A percentile compares a stretch with the other conserved stretches of the same genome.
These are phyloP conservation scores for Cucurbita moschata DNA, from an alignment of 306 rosid species.

Conservation along the genomic window DNA sequence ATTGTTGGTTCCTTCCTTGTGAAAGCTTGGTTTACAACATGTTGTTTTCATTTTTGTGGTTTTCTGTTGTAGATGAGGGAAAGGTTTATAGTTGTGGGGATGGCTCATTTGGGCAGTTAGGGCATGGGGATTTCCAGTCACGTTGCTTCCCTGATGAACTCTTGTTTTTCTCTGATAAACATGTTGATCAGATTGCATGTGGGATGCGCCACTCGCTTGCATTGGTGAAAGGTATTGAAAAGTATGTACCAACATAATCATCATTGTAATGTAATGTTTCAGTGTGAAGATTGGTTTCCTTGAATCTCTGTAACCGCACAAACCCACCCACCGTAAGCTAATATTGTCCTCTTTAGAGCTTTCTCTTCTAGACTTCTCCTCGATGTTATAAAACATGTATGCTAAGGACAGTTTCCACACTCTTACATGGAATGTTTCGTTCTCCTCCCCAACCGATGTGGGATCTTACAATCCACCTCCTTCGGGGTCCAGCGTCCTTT, in stretches of 20 bases:
- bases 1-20: background rate
- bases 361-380: no score
- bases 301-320: no score
- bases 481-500: no score
- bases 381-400: no score
- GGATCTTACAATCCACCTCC: no score
- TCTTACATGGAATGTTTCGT: no score
- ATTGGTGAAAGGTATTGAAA: constrained; percentile 46
- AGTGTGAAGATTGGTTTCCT: background rate
- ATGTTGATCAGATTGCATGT: constrained; percentile 51
- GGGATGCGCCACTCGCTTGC: constrained; percentile 94
- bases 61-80: constrained; percentile 35
- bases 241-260: background rate
- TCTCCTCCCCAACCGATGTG: no score
- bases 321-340: no score
- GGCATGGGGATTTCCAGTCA: constrained; percentile 58
- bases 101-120: constrained; percentile 95
- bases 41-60: background rate
- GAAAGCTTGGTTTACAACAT: background rate
- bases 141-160: constrained; percentile 42
- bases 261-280: background rate
- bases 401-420: no score
- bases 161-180: constrained; percentile 35
- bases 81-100: constrained; percentile 70
- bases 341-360: no score